Evolutionary conservation across 805 yeast species (phyloP).

Genomic region (Starmerella powellii): DNA sequence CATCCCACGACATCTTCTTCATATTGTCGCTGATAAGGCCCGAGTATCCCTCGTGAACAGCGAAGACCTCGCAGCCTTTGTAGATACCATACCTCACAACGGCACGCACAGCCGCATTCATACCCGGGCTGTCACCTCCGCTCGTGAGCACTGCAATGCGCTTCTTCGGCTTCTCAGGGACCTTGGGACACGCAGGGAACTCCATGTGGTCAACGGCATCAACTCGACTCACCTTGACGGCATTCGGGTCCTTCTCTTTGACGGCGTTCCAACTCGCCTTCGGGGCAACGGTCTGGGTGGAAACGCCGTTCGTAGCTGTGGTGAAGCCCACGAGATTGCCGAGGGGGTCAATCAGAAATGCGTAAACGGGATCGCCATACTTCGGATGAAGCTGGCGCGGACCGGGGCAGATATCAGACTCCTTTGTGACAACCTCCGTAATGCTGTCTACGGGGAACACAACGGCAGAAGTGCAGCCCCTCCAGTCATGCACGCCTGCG

Average conservation of each 20-base stretch:
- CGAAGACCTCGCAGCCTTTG: constrained; percentile 80
- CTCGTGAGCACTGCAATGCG: constrained; percentile 93
- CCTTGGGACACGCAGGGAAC: constrained; percentile 17
- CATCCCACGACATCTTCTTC: constrained; percentile 78
- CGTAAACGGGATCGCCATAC: constrained; percentile 60
- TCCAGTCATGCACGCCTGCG: constrained; percentile 35
- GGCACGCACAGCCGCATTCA: constrained; percentile 93
- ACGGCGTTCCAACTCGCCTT: neutral
- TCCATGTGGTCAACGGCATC: constrained; percentile 10
- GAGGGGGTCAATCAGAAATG: constrained; percentile 70
- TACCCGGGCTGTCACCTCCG: constrained; percentile 98
- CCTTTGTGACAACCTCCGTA: constrained; percentile 30
- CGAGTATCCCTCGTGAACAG: constrained; percentile 87
- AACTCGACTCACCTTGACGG: constrained; percentile 6
- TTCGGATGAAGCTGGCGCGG: constrained; percentile 41
- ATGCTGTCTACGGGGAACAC: constrained; percentile 37
- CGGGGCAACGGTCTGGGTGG: constrained; percentile 12
- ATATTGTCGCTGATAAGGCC: constrained; percentile 68
- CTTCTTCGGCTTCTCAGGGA: constrained; percentile 25
- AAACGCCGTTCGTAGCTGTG: constrained; percentile 8
- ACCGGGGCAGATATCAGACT: constrained; percentile 25
- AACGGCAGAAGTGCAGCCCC: constrained; percentile 35
- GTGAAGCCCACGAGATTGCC: constrained; percentile 77
- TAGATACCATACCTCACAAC: constrained; percentile 86
- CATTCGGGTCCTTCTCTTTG: constrained; percentile 1